A percentile compares a stretch with the other conserved stretches of the same genome.
These are phyloP conservation scores for Candida dajiaensis DNA, from an alignment of 805 yeast species.

Conservation along the genomic window DNA sequence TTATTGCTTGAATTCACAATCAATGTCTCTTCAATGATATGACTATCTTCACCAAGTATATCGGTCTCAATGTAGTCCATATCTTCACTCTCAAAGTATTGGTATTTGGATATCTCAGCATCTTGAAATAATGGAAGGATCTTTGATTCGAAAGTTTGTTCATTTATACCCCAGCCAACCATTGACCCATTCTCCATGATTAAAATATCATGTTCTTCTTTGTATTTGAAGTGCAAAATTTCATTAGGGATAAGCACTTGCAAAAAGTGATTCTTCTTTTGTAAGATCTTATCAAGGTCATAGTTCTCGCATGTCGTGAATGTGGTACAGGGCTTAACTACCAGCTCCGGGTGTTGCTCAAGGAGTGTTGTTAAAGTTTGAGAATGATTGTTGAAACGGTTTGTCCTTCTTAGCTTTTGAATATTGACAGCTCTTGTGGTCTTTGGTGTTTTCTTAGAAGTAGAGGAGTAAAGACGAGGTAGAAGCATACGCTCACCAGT, in stretches of 20 bases:
- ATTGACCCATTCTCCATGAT: conserved; percentile 72
- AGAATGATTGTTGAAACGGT: not conserved
- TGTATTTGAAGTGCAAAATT: conserved; percentile 49
- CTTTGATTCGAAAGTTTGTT: conserved; percentile 38
- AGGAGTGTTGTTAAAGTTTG: not conserved
- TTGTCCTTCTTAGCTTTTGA: conserved; percentile 13
- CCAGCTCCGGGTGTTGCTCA: not conserved
- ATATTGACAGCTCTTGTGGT: conserved; percentile 9
- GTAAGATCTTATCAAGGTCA: conserved; percentile 42
- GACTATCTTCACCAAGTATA: conserved; percentile 27
- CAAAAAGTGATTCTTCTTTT: conserved; percentile 27
- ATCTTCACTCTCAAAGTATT: conserved; percentile 70
- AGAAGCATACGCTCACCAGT: not conserved
- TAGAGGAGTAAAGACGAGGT: not conserved
- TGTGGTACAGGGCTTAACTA: conserved; percentile 50
- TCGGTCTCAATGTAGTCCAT: conserved; percentile 52
- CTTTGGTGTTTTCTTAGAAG: conserved; percentile 6
- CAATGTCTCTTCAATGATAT: conserved; percentile 65
- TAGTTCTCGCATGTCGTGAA: conserved; percentile 70
- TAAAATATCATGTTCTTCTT: conserved; percentile 49
- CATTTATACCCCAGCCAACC: conserved; percentile 78
- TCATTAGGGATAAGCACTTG: conserved; percentile 56
- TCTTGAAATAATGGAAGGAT: conserved; percentile 47
- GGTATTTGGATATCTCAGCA: conserved; percentile 43
- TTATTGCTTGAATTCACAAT: conserved; percentile 47